phyloP scores from a whole-genome alignment of 2,329 filamentous ascomycete genomes.

The Hypoxylon sp. region DNA sequence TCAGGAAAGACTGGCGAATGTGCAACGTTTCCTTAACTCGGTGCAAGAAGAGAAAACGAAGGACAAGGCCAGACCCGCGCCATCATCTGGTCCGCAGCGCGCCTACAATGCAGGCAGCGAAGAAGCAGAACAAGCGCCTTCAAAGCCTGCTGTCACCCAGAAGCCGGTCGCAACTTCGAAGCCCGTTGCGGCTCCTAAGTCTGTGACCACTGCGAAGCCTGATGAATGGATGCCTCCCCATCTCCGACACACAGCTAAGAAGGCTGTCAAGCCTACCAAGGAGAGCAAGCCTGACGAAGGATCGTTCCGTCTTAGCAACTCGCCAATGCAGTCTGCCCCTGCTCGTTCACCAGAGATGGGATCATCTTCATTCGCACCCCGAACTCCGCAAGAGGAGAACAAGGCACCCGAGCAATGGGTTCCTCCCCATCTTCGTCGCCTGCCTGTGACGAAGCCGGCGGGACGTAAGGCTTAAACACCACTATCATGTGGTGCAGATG shows the following conservation, averaged over 20 bases:
- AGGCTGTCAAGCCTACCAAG: not conserved
- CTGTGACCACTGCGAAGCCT: not conserved
- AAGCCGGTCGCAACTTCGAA: not conserved
- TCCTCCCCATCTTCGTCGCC: constrained; percentile 11
- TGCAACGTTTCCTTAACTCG: not conserved
- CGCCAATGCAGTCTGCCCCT: not conserved
- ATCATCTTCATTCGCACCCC: not conserved
- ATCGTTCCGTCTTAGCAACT: not conserved
- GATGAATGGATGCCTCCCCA: not conserved
- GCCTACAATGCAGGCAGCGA: not conserved
- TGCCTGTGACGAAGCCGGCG: not conserved
- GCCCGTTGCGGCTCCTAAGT: not conserved
- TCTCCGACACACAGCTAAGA: not conserved
- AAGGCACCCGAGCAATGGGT: not conserved
- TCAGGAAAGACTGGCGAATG: not conserved
- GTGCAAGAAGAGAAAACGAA: not conserved
- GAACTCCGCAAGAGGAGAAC: not conserved
- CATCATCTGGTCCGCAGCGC: too few species aligned
- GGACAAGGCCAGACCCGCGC: too few species aligned
- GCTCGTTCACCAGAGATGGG: not conserved
- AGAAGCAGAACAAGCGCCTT: not conserved
- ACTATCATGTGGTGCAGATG: not conserved
- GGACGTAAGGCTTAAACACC: not conserved
- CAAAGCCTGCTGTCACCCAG: not conserved
- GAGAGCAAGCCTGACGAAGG: not conserved